A percentile compares a stretch with the other conserved stretches of the same genome.
phyloP scores from a whole-genome alignment of 768 basidiomycete species.

The Auriscalpium microsporum region DNA sequence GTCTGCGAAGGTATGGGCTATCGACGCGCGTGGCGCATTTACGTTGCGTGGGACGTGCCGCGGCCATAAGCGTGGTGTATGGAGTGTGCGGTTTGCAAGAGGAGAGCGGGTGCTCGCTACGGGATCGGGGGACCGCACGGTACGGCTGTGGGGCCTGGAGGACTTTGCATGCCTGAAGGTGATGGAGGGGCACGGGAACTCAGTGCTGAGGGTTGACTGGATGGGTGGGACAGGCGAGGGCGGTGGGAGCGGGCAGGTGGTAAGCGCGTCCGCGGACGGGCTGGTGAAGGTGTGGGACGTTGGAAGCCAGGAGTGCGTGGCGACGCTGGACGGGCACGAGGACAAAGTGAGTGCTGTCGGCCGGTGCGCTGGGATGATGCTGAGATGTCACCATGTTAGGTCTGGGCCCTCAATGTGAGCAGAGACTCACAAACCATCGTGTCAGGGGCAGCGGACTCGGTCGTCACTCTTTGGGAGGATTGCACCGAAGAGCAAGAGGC shows the following conservation, averaged over 20 bases:
- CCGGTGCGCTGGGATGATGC: background rate
- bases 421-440: conserved; percentile 77
- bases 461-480: conserved; percentile 95
- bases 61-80: conserved; percentile 95
- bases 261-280: conserved; percentile 89
- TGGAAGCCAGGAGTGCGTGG: conserved; percentile 74
- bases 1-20: conserved; percentile 82
- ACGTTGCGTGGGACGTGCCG: conserved; percentile 80
- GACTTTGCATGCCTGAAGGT: conserved; percentile 93
- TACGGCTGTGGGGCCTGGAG: conserved; percentile 90
- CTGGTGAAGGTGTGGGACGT: conserved; percentile 95
- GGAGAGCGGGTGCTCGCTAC: conserved; percentile 82
- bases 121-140: conserved; percentile 91
- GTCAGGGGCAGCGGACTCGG: conserved; percentile 92
- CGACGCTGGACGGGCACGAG: conserved; percentile 94
- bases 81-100: conserved; percentile 84
- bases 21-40: conserved; percentile 48
- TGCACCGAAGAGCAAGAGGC: conserved; percentile 77
- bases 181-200: conserved; percentile 97
- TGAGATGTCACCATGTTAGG: conserved; percentile 34
- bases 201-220: conserved; percentile 90
- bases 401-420: conserved; percentile 92
- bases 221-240: conserved; percentile 52
- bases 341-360: conserved; percentile 65
- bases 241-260: conserved; percentile 45